Evolutionary conservation across 2,329 filamentous ascomycete genomes (phyloP).

Genomic region (Colletotrichum scovillei): DNA sequence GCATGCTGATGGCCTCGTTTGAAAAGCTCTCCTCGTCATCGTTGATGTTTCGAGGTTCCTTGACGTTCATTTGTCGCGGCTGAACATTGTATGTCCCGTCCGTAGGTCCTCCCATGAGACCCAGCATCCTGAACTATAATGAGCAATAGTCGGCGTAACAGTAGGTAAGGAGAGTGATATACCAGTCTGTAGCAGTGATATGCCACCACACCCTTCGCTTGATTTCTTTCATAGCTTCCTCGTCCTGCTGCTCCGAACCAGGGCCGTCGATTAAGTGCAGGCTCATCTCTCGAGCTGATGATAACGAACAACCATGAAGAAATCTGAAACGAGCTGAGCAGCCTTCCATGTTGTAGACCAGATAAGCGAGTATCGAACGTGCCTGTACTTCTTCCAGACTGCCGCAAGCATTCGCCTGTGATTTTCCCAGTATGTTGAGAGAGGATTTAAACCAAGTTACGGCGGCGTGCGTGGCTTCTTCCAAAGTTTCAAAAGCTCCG

Average conservation of each 20-base stretch:
- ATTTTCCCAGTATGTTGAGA: slow-evolving; percentile 49
- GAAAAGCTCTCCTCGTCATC: slow-evolving; percentile 49
- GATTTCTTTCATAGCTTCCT: slow-evolving; percentile 46
- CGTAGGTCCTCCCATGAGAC: slow-evolving; percentile 48
- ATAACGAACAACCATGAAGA: slow-evolving; percentile 40
- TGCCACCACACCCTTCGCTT: slow-evolving; percentile 59
- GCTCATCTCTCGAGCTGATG: slow-evolving; percentile 44
- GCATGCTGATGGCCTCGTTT: slow-evolving; percentile 43
- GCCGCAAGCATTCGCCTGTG: slow-evolving; percentile 41
- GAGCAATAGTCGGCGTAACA: background rate
- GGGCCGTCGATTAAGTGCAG: slow-evolving; percentile 54
- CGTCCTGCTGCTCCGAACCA: slow-evolving; percentile 38
- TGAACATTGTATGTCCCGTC: slow-evolving; percentile 50
- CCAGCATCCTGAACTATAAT: slow-evolving; percentile 45
- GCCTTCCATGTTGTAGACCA: slow-evolving; percentile 52
- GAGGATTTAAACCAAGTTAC: slow-evolving; percentile 47
- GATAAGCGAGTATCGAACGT: slow-evolving; percentile 50
- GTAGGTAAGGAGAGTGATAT: slow-evolving; percentile 9
- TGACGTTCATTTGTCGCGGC: slow-evolving; percentile 52
- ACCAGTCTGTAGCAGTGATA: slow-evolving; percentile 54
- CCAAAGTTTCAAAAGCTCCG: background rate
- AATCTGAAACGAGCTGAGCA: slow-evolving; percentile 46
- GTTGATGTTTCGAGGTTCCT: slow-evolving; percentile 51
- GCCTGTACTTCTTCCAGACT: slow-evolving; percentile 52
- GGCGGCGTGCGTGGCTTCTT: slow-evolving; percentile 18